A percentile compares a stretch with the other conserved stretches of the same genome.
Evolutionary conservation across 1,284 basidiomycete genomes (phyloP).

Genomic region (Apiotrichum gamsii): DNA sequence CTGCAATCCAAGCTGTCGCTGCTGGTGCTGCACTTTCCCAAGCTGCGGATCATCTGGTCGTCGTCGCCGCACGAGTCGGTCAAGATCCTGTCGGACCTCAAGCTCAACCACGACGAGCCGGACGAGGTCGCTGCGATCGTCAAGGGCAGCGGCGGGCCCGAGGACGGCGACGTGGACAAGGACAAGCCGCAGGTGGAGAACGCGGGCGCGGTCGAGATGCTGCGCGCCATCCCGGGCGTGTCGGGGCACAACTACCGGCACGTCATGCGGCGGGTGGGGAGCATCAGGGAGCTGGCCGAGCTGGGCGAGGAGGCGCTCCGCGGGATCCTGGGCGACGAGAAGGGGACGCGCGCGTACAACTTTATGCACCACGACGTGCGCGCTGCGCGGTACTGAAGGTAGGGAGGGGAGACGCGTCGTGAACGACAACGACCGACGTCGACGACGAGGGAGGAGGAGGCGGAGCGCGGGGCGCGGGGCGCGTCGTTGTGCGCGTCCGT

Average conservation of each 20-base stretch:
- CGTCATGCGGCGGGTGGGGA: slow-evolving; percentile 72
- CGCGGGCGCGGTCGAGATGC: slow-evolving; percentile 45
- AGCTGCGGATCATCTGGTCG: slow-evolving; percentile 92
- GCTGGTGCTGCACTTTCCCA: slow-evolving; percentile 81
- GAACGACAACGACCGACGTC: too few species aligned
- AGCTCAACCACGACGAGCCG: slow-evolving; percentile 75
- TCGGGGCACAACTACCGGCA: slow-evolving; percentile 77
- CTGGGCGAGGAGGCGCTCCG: slow-evolving; percentile 61
- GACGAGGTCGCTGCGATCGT: slow-evolving; percentile 67
- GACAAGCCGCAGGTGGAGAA: slow-evolving; percentile 34
- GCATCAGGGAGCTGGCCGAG: slow-evolving; percentile 69
- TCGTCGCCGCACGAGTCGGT: slow-evolving; percentile 88
- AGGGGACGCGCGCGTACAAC: slow-evolving; percentile 68
- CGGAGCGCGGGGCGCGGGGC: too few species aligned
- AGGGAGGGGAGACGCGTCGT: too few species aligned
- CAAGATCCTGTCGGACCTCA: slow-evolving; percentile 89
- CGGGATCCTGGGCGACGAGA: slow-evolving; percentile 72
- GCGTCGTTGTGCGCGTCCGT: background rate
- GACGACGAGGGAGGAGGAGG: too few species aligned
- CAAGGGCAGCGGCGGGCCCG: slow-evolving; percentile 56
- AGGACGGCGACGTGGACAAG: slow-evolving; percentile 18
- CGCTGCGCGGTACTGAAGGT: too few species aligned
- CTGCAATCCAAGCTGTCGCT: slow-evolving; percentile 88
- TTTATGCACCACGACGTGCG: slow-evolving; percentile 67
- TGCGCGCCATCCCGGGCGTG: slow-evolving; percentile 56